These are phyloP conservation scores for Pestalotiopsis sp. DNA, from an alignment of 2,329 filamentous ascomycete genomes.

Conservation along the genomic window DNA sequence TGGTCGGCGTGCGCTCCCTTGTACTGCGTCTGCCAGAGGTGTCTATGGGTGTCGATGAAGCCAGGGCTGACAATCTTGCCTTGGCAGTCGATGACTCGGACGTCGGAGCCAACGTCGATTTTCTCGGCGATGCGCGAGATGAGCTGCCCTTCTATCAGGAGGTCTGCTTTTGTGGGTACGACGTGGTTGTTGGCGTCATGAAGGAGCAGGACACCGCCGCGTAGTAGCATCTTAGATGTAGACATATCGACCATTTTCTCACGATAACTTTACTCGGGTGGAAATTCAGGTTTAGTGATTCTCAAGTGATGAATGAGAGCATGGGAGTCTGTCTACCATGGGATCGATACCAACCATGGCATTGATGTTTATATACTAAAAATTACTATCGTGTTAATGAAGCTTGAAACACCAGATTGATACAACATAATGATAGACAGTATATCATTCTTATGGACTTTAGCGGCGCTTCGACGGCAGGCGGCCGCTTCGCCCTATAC, in stretches of 20 bases:
- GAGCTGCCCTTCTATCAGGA: slow-evolving; percentile 15
- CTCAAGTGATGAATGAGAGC: neutral
- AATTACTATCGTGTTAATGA: neutral
- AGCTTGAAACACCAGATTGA: neutral
- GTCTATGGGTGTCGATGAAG: slow-evolving; percentile 45
- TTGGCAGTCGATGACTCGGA: slow-evolving; percentile 39
- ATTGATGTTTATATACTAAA: neutral
- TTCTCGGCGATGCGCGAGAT: slow-evolving; percentile 17
- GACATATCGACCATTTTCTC: neutral
- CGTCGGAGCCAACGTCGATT: neutral
- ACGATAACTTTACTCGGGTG: neutral
- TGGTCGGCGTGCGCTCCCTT: slow-evolving; percentile 27
- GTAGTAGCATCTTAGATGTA: slow-evolving; percentile 13
- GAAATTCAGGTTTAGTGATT: neutral
- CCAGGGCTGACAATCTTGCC: slow-evolving; percentile 41
- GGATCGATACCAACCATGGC: neutral
- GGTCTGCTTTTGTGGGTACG: slow-evolving; percentile 16
- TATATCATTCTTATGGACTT: neutral
- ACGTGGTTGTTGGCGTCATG: slow-evolving; percentile 18
- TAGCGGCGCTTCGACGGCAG: neutral
- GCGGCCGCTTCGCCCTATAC: neutral
- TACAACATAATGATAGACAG: neutral
- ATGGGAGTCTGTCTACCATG: neutral
- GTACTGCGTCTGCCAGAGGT: slow-evolving; percentile 40
- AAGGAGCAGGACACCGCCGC: slow-evolving; percentile 17